Base-by-base conservation (phyloP, 1,139 yeast species). In the Protomyces pachydermus region DNA sequence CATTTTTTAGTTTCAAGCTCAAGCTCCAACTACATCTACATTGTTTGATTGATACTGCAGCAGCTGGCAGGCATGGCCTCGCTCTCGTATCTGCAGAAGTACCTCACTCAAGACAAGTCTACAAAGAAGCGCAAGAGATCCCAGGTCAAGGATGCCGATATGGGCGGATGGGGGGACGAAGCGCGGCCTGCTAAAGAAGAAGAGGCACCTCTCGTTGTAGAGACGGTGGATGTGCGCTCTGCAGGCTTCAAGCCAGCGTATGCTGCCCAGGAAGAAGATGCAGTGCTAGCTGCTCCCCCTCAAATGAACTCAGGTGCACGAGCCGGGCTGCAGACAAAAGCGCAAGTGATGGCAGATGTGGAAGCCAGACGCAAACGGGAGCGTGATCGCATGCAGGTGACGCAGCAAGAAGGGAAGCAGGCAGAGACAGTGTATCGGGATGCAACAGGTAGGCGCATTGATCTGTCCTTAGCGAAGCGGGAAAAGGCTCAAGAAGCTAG, bases 381-480 rank as follows among this genome's bases (percentile, higher is more conserved):
- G 23, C 48, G 23, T 10, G 48, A 42, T 16, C 70, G 67, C 3
- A 75, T 76, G 61, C 72, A 72, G 51, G 70, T 70, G 16, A 78
- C 3, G 55, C 55, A 61, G 14, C 37, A n/a, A 52, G 55, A 57
- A 64, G 58, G 39, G 67, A 60, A 18, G 65, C 60, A 46, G 61
- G 63, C 37, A 32, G 77, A 78, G 58, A 84, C 88, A 0, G 79
- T 86, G 0, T 82, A 82, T 70, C 78, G 93, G 77, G 90, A 87
- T 71, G 76, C 79, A 3, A 71, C 78, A 1, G 91, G 91, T 6
- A 76, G 81, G 46, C 76, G 77, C 51, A 75, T 84, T 1, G 80
- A 82, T 67, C 72, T 82, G 35, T 72, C 65, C 9, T 66, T 68
- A 18, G 60, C 63, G 16, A 68, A 65, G 35, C 66, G 67, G n/a